phyloP scores from a whole-genome alignment of 108 stramenopile genomes.

The Nitzschia putrida region DNA sequence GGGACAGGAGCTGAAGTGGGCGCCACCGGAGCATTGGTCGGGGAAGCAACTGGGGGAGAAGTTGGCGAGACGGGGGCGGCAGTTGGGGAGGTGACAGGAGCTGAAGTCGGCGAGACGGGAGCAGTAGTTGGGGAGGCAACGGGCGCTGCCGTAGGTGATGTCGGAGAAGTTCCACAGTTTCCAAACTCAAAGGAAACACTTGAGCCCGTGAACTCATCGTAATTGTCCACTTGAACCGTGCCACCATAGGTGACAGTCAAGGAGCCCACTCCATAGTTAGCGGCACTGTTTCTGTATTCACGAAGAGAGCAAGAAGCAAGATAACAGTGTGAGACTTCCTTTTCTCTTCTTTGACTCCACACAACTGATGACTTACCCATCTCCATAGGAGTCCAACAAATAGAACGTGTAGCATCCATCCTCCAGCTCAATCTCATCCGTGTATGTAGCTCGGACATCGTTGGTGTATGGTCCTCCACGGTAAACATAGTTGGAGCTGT shows the following conservation, averaged over 20 bases:
- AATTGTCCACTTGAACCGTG: not conserved
- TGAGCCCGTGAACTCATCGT: not conserved
- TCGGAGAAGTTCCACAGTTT: conserved; percentile 7
- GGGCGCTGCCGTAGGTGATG: not conserved
- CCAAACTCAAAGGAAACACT: conserved; percentile 5
- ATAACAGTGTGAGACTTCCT: not conserved
- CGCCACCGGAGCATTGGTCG: not conserved
- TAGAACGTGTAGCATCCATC: not conserved
- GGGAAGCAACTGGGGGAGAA: not conserved
- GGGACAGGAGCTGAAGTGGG: not conserved
- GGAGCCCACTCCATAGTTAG: not conserved
- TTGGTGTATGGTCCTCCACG: conserved; percentile 13
- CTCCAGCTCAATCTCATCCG: conserved; percentile 6
- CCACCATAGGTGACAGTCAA: not conserved
- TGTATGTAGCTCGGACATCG: not conserved
- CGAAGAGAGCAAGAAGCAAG: not conserved
- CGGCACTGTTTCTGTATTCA: not conserved
- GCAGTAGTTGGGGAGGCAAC: conserved; percentile 7
- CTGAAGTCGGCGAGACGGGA: conserved; percentile 1
- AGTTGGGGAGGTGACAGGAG: conserved; percentile 2
- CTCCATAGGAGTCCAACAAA: conserved; percentile 5
- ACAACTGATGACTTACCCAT: conserved; percentile 3
- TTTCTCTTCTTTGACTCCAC: not conserved
- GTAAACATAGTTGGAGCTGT: not conserved
- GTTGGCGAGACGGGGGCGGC: not conserved